Percentiles rank a stretch among this genome's conserved stretches.
These are phyloP conservation scores for Pleoardoris graminearum DNA, from an alignment of 2,329 filamentous ascomycete species.

Conservation along the genomic window DNA sequence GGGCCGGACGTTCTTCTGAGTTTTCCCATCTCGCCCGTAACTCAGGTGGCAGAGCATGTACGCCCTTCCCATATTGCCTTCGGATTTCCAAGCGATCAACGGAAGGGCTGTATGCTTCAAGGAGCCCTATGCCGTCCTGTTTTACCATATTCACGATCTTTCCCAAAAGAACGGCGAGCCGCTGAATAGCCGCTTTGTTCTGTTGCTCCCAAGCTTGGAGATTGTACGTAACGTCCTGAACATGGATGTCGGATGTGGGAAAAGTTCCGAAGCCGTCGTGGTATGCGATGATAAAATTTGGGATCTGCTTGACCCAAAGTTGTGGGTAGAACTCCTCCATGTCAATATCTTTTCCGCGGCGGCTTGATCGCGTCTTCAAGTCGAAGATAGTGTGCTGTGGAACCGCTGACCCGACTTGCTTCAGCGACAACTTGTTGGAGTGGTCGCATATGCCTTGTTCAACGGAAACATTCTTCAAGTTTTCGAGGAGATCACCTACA, in stretches of 20 bases:
- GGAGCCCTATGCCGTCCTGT: constrained; percentile 16
- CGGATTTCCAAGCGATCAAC: constrained; percentile 42
- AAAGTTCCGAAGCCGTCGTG: constrained; percentile 52
- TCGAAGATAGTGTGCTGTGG: constrained; percentile 55
- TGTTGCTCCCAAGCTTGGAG: constrained; percentile 50
- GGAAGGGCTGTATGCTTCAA: constrained; percentile 43
- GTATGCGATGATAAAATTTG: constrained; percentile 57
- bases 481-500: constrained; percentile 16
- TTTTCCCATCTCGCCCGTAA: constrained; percentile 19
- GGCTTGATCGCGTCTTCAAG: constrained; percentile 54
- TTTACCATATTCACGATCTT: constrained; percentile 36
- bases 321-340: constrained; percentile 50
- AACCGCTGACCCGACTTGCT: constrained; percentile 29
- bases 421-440: constrained; percentile 19
- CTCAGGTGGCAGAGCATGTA: constrained; percentile 25
- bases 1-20: neutral
- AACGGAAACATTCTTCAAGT: constrained; percentile 17
- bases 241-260: constrained; percentile 40
- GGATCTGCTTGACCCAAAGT: constrained; percentile 57
- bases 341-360: constrained; percentile 35
- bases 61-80: constrained; percentile 28
- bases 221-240: constrained; percentile 43
- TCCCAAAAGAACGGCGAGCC: constrained; percentile 34
- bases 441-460: neutral
- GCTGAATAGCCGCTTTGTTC: constrained; percentile 36